Base-by-base conservation (phyloP, 23 red algal genomes). In the Chondrus crispus region DNA sequence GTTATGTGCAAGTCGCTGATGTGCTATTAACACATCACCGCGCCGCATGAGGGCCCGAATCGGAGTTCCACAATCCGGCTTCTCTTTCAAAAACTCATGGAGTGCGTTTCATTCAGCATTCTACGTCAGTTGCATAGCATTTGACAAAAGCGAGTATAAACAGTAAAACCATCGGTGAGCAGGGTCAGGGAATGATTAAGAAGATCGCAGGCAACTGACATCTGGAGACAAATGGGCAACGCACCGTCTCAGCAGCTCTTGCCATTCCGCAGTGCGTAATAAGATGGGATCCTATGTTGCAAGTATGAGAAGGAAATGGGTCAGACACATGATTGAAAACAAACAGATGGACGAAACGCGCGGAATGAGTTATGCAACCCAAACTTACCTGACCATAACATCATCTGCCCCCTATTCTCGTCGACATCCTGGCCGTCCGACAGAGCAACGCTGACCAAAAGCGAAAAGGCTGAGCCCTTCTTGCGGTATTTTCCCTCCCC, bases 331-430 rank as follows among this genome's bases (percentile, higher is more conserved):
- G n/a, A n/a, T n/a, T n/a, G n/a, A n/a, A n/a, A n/a, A n/a, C n/a
- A n/a, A n/a, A n/a, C n/a, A n/a, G n/a, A n/a, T n/a, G n/a, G n/a
- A n/a, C n/a, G n/a, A n/a, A n/a, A n/a, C n/a, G n/a, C n/a, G n/a
- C n/a, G n/a, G n/a, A n/a, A n/a, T n/a, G n/a, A n/a, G n/a, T n/a
- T n/a, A n/a, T n/a, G n/a, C 11, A 16, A 6, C 26, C 3, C 18
- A 32, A 9, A 89, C 85, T 29, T 89, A 89, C 85, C 72, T 35
- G 85, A 32, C 85, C 85, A 89, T 38, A 68, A 49, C 11, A 33
- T 89, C 19, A 89, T 58, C 53, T 89, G 85, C 12, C 85, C 85
- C 20, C 85, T 66, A 55, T 89, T 89, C 40, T 89, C 68, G 19
- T 89, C 68, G 9, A 89, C 50, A 7, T 77, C 26, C 3, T 89